Percentiles rank a stretch among this genome's conserved stretches.
Evolutionary conservation across 345 rosid genomes (phyloP).

Genomic region (Boechera stricta): DNA sequence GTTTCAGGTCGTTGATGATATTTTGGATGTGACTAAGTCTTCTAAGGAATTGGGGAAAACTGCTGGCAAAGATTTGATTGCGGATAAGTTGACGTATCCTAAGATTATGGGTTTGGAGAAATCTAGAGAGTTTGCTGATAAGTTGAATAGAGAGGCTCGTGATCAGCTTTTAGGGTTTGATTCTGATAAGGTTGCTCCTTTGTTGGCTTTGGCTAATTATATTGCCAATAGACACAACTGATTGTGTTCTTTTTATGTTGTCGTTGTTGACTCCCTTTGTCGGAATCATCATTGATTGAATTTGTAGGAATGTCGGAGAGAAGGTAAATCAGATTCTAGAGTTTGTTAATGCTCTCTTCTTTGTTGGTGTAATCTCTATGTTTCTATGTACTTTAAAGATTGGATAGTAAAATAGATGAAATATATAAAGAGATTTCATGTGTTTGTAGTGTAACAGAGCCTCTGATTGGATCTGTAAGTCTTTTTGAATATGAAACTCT

Average conservation of each 20-base stretch:
- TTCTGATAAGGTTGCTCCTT: slow-evolving; percentile 73
- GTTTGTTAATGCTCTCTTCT: slow-evolving; percentile 5
- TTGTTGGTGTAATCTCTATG: slow-evolving; percentile 22
- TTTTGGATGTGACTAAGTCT: slow-evolving; percentile 89
- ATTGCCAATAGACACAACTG: slow-evolving; percentile 84
- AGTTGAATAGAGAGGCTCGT: slow-evolving; percentile 72
- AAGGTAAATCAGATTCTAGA: background rate
- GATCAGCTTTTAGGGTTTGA: slow-evolving; percentile 68
- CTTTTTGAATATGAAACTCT: background rate
- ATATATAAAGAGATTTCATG: background rate
- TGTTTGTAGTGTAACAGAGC: background rate
- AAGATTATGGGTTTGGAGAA: slow-evolving; percentile 85
- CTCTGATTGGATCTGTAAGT: background rate
- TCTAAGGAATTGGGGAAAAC: slow-evolving; percentile 89
- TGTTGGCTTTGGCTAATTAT: slow-evolving; percentile 86
- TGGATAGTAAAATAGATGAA: background rate
- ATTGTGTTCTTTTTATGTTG: background rate
- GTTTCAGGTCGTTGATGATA: slow-evolving; percentile 96
- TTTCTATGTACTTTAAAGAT: slow-evolving; percentile 11
- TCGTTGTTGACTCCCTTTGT: background rate
- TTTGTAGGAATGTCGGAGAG: slow-evolving; percentile 16
- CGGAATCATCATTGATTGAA: slow-evolving; percentile 15
- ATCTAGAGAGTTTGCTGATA: slow-evolving; percentile 70
- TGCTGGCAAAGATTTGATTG: slow-evolving; percentile 91
- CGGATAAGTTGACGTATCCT: slow-evolving; percentile 82